Evolutionary conservation across 169 alveolate genomes (phyloP).

Genomic region (Amoebophrya sp.): DNA sequence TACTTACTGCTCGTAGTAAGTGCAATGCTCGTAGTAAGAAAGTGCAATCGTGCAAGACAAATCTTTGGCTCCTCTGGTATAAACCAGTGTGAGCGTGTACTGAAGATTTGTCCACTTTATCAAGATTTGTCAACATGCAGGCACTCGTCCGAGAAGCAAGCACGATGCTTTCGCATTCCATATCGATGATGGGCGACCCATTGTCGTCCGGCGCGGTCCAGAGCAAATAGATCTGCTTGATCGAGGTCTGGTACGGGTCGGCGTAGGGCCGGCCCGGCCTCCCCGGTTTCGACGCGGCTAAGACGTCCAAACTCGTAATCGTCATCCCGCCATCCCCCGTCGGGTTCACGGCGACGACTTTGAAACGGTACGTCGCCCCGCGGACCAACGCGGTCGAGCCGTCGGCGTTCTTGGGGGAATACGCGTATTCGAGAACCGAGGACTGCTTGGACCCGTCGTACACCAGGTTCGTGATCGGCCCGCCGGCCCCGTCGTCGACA

Average conservation of each 20-base stretch:
- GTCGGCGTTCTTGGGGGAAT: constrained; percentile 42
- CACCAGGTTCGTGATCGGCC: constrained; percentile 40
- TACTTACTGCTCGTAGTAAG: no score
- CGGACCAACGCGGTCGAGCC: constrained; percentile 44
- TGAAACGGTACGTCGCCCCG: constrained; percentile 47
- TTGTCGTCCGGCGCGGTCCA: constrained; percentile 48
- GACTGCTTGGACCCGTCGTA: constrained; percentile 41
- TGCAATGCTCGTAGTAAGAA: no score
- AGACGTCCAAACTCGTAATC: constrained; percentile 28
- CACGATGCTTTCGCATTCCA: not conserved
- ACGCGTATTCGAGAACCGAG: constrained; percentile 35
- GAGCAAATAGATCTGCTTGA: constrained; percentile 25
- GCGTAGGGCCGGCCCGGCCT: constrained; percentile 41
- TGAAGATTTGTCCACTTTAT: no score
- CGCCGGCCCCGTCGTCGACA: constrained; percentile 49
- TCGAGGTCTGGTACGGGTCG: constrained; percentile 34
- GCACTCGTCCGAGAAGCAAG: not conserved
- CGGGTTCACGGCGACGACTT: constrained; percentile 39
- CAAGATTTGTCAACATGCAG: no score
- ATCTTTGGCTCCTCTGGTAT: no score
- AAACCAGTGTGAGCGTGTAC: no score
- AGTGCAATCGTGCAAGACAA: no score
- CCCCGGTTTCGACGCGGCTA: constrained; percentile 47
- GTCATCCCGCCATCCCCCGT: constrained; percentile 47
- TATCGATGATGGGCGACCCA: not conserved